Conservation (phyloP, 176 grass and related monocot genomes). For the Olyra latifolia region DNA sequence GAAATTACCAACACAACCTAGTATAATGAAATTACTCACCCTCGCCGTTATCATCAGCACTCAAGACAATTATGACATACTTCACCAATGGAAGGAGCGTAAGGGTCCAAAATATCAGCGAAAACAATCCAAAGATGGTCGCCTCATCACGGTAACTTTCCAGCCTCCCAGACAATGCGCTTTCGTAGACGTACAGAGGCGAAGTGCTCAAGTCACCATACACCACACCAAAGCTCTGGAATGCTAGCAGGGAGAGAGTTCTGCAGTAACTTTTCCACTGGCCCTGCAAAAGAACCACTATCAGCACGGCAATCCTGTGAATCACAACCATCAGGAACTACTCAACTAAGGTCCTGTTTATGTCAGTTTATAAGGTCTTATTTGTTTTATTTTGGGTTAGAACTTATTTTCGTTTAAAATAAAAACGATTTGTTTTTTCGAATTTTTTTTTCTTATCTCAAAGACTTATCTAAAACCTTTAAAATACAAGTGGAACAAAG, state of each 20-base stretch:
- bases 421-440: too few species aligned
- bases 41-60: conserved; percentile 64
- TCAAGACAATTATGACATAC: conserved; percentile 62
- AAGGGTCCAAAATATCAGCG: conserved; percentile 69
- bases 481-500: too few species aligned
- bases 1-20: not conserved
- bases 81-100: conserved; percentile 61
- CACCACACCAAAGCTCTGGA: conserved; percentile 74
- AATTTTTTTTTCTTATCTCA: too few species aligned
- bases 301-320: not conserved
- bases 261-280: conserved; percentile 46
- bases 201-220: conserved; percentile 73
- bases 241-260: conserved; percentile 53
- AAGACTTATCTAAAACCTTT: too few species aligned
- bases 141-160: conserved; percentile 35
- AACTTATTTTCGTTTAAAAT: too few species aligned
- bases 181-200: conserved; percentile 61
- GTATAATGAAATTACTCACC: conserved; percentile 35
- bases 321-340: not conserved
- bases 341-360: too few species aligned
- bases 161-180: conserved; percentile 46
- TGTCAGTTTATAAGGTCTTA: too few species aligned
- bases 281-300: conserved; percentile 33
- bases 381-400: too few species aligned
- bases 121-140: conserved; percentile 62